Evolutionary conservation across 371 early-diverging fungal species (phyloP).

Genomic region (Amoeboaphelidium occidentale): DNA sequence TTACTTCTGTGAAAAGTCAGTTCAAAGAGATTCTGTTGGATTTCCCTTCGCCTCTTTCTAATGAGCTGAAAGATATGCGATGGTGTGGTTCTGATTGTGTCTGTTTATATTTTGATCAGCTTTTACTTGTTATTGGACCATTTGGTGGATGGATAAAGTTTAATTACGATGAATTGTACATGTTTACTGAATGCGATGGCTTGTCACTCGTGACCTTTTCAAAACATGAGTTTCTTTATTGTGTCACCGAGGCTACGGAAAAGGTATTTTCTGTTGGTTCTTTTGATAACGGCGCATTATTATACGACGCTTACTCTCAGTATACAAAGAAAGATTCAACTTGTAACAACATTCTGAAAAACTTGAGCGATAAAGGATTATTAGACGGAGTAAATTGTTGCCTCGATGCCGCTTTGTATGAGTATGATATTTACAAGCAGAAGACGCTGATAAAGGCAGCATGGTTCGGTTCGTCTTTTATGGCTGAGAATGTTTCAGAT

Average conservation of each 20-base stretch:
- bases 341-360: too few species aligned
- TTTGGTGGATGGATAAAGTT: conserved; percentile 70
- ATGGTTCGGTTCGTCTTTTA: conserved; percentile 77
- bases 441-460: conserved; percentile 64
- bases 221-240: conserved; percentile 43
- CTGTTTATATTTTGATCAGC: conserved; percentile 51
- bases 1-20: too few species aligned
- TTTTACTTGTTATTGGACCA: conserved; percentile 69
- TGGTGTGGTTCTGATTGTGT: conserved; percentile 93
- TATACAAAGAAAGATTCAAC: too few species aligned
- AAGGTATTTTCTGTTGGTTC: conserved; percentile 81
- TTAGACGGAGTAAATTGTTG: conserved; percentile 77
- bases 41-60: too few species aligned
- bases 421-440: conserved; percentile 45
- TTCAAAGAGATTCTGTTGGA: too few species aligned
- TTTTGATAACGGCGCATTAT: conserved; percentile 69
- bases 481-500: conserved; percentile 55
- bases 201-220: conserved; percentile 62
- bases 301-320: too few species aligned
- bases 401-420: conserved; percentile 79
- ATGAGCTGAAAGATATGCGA: too few species aligned
- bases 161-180: not conserved
- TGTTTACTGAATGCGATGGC: conserved; percentile 75
- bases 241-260: conserved; percentile 31
- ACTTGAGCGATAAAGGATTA: too few species aligned